Conservation (phyloP, 345 rosid species). For the Gynandropsis gynandra region DNA sequence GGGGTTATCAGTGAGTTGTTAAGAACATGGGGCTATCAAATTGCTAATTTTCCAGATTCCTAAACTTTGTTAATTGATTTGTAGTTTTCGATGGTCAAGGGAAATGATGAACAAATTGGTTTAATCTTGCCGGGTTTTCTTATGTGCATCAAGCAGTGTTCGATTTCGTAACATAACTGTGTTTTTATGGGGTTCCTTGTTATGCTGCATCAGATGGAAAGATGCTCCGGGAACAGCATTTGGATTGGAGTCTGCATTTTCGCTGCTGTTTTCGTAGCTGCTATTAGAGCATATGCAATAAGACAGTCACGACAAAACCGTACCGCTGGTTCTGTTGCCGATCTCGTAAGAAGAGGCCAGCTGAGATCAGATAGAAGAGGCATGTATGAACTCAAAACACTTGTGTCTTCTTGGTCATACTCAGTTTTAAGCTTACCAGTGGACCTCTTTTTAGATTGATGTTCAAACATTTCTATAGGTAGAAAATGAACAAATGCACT, state of each 20-base stretch:
- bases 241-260: slow-evolving; percentile 42
- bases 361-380: slow-evolving; percentile 98
- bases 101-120: too few species aligned
- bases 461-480: too few species aligned
- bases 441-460: too few species aligned
- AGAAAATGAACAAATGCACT: neutral
- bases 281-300: slow-evolving; percentile 34
- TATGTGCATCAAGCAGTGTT: too few species aligned
- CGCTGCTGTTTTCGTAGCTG: slow-evolving; percentile 47
- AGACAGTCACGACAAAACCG: slow-evolving; percentile 41
- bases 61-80: too few species aligned
- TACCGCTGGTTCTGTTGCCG: slow-evolving; percentile 75
- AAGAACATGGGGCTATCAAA: too few species aligned
- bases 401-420: slow-evolving; percentile 3
- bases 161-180: neutral
- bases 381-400: slow-evolving; percentile 60
- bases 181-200: neutral
- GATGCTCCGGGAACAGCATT: slow-evolving; percentile 28
- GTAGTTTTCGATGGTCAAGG: too few species aligned
- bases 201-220: slow-evolving; percentile 38
- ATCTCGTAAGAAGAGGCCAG: slow-evolving; percentile 97
- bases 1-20: too few species aligned
- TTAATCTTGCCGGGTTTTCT: too few species aligned
- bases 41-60: too few species aligned
- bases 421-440: neutral